Percentiles rank a stretch among this genome's conserved stretches.
These are phyloP conservation scores for Purshia tridentata DNA, from an alignment of 306 rosid species.

Conservation along the genomic window DNA sequence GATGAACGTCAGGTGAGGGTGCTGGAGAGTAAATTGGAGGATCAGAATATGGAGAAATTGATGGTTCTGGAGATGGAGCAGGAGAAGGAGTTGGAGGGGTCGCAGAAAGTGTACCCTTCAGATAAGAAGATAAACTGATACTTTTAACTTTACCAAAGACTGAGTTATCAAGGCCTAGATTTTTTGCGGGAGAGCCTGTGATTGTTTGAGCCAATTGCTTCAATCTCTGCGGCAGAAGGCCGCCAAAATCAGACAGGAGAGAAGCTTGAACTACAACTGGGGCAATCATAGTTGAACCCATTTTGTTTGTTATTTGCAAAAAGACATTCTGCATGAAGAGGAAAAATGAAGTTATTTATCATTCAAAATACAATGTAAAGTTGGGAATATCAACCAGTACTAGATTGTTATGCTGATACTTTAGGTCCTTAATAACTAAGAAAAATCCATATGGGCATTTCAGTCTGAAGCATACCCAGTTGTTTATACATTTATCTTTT, in stretches of 20 bases:
- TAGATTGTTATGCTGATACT: not conserved
- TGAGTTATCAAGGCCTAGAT: constrained; percentile 76
- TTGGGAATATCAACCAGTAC: not conserved
- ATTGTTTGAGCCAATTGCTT: constrained; percentile 71
- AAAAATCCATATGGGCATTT: not conserved
- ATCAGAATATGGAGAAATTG: constrained; percentile 39
- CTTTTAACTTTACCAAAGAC: constrained; percentile 76
- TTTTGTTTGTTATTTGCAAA: constrained; percentile 62
- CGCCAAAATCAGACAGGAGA: constrained; percentile 49
- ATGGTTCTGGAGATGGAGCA: constrained; percentile 62
- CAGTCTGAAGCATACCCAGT: not conserved
- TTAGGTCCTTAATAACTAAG: not conserved
- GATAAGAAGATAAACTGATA: constrained; percentile 61
- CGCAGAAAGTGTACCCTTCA: constrained; percentile 45
- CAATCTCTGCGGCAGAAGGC: constrained; percentile 59
- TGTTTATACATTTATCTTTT: not conserved
- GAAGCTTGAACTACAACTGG: constrained; percentile 73
- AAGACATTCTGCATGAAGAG: constrained; percentile 58
- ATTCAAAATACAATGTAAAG: not conserved
- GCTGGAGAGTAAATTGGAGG: constrained; percentile 36
- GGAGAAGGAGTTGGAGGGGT: constrained; percentile 65
- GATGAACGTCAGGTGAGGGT: constrained; percentile 35
- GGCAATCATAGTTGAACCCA: constrained; percentile 62
- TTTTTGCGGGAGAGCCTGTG: constrained; percentile 45
- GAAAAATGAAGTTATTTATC: not conserved